Evolutionary conservation across 2,329 filamentous ascomycete species (phyloP), one percentile per base, ranked within the genome.

Genomic region (Talaromyces sp.): DNA sequence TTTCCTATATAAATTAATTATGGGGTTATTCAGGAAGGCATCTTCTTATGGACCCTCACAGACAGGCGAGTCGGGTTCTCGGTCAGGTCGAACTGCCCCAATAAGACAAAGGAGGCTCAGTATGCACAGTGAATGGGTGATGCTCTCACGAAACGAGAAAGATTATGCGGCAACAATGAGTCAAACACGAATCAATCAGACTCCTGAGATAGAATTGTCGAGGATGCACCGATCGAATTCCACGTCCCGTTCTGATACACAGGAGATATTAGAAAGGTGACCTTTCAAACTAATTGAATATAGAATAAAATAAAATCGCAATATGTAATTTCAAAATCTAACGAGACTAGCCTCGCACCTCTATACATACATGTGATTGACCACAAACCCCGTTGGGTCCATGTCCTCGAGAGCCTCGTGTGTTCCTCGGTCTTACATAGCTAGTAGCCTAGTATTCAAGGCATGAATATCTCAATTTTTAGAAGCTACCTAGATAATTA

Each of bases 1-100:
- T 14, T 43, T 50, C 3, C 29, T 50, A 19, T 50, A 50, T 22
- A 50, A 40, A 11, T 4, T 41, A n/a, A 22, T 32, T 9, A 49
- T 36, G 9, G 19, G 16, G 6, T 24, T 36, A 10, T 9, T 49
- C n/a, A 49, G 22, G 8, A 42, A 16, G 14, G 19, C 40, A n/a
- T 8, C 29, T 29, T 41, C 47, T 22, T 33, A 39, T 35, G 19
- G 27, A 17, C n/a, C 22, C 20, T 49, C 47, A 4, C 11, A n/a
- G 17, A 7, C 37, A 17, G 37, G 17, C 5, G 36, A 16, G 16
- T 37, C 36, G 2, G 20, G 8, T 16, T 32, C 37, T 2, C 8
- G 9, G 7, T 20, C 24, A 14, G 27, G 27, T 3, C 36, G 10
- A 19, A 20, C 10, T 35, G 17, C 14, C 17, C 13, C 14, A 6